Evolutionary conservation across 1,139 yeast genomes (phyloP), one percentile per base, ranked within the genome.

Genomic region (Meyerozyma elateridarum): DNA sequence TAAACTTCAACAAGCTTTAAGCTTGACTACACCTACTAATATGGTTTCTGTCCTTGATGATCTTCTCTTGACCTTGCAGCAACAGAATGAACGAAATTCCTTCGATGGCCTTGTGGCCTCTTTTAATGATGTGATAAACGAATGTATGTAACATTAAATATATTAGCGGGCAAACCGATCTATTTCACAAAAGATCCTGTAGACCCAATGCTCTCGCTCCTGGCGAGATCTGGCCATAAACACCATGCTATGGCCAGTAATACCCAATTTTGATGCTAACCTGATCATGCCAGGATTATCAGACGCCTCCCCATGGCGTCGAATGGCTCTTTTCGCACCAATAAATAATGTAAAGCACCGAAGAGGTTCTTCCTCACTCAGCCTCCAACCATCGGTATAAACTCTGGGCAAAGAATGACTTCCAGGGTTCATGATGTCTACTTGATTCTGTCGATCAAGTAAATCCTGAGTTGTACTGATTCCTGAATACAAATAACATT

Each of bases 321-420:
- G 52, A 24, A 69, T 57, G 4, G 68, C 59, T 34, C 82, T 56
- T 44, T 79, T 83, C 6, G 67, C 67, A 0, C 93, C 93, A 53
- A 83, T 75, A 95, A 95, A 87, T 4, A 89, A 46, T 0, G 91
- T 85, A 49, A 89, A 88, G 42, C 94, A 78, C 31, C 95, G 63
- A 25, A 73, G 57, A 11, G 69, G 51, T 42, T 85, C 93, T 34
- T 81, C 85, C 44, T 89, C 97, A 5, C 76, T 64, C 2, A 93
- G 81, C 42, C 70, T 71, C 89, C 94, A 85, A 0, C 96, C 96
- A 54, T 88, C 95, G 1, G 72, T 59, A 49, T 83, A 87, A 0
- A 81, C 63, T 25, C 94, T 61, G 0, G 96, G 95, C 27, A 83
- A 52, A 0, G 79, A 51, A 33, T 70, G 71, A 5, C 65, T 65